Evolutionary conservation across 139 green algal species (phyloP).

Genomic region (Dunaliella sp.): DNA sequence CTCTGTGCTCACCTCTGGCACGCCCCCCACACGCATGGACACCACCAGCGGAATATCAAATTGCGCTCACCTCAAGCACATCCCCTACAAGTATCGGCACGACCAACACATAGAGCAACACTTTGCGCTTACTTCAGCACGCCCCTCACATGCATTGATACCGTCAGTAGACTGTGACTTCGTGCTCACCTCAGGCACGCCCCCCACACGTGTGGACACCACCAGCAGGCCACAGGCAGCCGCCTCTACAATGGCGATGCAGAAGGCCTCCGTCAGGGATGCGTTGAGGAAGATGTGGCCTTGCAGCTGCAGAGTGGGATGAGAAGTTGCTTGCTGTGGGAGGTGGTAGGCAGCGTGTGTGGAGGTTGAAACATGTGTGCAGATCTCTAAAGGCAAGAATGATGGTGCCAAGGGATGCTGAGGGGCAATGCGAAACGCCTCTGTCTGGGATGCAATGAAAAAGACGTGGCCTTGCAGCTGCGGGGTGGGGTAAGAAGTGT

Average conservation of each 20-base stretch:
- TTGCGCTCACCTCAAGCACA: too few species aligned
- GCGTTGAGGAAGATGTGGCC: slow-evolving; percentile 69
- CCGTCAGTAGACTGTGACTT: too few species aligned
- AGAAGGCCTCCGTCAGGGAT: slow-evolving; percentile 96
- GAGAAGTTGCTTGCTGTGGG: too few species aligned
- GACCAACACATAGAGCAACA: too few species aligned
- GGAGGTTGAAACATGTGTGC: too few species aligned
- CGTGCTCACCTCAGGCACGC: slow-evolving; percentile 83
- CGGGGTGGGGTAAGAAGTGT: too few species aligned
- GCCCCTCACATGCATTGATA: too few species aligned
- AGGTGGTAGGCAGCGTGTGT: too few species aligned
- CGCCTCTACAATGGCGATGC: slow-evolving; percentile 96
- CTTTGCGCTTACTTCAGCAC: too few species aligned
- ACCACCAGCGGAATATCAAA: slow-evolving; percentile 87
- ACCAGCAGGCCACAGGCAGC: slow-evolving; percentile 82
- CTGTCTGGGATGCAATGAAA: slow-evolving; percentile 90
- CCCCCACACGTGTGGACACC: slow-evolving; percentile 88
- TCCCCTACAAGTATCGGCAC: too few species aligned
- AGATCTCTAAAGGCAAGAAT: too few species aligned
- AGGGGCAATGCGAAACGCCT: slow-evolving; percentile 98
- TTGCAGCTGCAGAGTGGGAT: slow-evolving; percentile 18
- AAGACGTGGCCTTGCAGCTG: slow-evolving; percentile 27
- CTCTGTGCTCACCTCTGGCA: slow-evolving; percentile 79
- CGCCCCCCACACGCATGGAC: slow-evolving; percentile 88
- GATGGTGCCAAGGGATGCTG: too few species aligned